These are phyloP conservation scores for Pichia sp. DNA, from an alignment of 1,139 yeast species.

Conservation along the genomic window DNA sequence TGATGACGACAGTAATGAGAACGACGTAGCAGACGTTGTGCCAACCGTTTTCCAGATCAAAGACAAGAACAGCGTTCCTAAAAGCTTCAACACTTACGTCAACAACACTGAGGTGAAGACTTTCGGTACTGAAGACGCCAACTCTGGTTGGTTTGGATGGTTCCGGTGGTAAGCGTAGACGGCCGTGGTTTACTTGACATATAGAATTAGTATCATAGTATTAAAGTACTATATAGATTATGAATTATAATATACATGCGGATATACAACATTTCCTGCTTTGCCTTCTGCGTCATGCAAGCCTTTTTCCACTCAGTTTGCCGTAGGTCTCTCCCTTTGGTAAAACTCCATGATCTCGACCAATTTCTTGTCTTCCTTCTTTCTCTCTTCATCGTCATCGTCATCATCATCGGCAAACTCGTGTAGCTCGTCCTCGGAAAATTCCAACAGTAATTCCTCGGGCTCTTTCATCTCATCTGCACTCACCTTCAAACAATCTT, in stretches of 20 bases:
- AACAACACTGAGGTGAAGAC: conserved; percentile 26
- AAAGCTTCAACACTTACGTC: conserved; percentile 27
- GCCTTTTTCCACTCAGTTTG: neutral
- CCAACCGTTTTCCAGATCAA: conserved; percentile 27
- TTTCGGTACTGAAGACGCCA: conserved; percentile 23
- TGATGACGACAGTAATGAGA: conserved; percentile 26
- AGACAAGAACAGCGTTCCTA: conserved; percentile 25
- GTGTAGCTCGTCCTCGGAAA: conserved; percentile 24
- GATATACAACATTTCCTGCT: neutral
- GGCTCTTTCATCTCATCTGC: conserved; percentile 11
- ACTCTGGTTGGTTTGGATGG: conserved; percentile 27
- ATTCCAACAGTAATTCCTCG: conserved; percentile 22
- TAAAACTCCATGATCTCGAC: conserved; percentile 23
- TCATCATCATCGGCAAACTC: conserved; percentile 9
- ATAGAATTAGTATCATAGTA: conserved; percentile 1
- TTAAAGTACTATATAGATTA: neutral
- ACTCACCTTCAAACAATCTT: conserved; percentile 14
- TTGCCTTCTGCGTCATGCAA: neutral
- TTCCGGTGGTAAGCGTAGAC: conserved; percentile 13
- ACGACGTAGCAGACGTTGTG: conserved; percentile 30
- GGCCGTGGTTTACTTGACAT: neutral
- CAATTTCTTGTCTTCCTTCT: conserved; percentile 16
- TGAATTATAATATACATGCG: conserved; percentile 4
- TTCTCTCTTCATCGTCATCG: conserved; percentile 12
- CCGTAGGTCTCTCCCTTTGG: conserved; percentile 4